A percentile compares a stretch with the other conserved stretches of the same genome.
Evolutionary conservation across 208 protist species (phyloP).

Genomic region (Crithidia brevicula): DNA sequence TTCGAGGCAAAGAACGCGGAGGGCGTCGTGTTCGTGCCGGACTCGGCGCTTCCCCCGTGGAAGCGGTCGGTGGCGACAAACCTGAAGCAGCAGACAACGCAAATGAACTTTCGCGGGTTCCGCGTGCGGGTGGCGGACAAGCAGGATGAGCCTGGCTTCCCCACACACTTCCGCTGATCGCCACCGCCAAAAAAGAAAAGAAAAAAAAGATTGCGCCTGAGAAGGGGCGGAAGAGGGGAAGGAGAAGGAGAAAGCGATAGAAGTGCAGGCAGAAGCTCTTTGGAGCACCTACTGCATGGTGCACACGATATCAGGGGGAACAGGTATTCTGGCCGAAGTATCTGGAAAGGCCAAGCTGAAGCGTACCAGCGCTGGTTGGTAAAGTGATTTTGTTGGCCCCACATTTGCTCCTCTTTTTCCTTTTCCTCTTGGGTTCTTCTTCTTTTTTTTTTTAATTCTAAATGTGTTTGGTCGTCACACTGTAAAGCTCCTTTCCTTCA

Average conservation of each 20-base stretch:
- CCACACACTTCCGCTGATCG: slow-evolving; percentile 77
- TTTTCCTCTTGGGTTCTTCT: too few relatives aligned
- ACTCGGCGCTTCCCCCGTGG: slow-evolving; percentile 74
- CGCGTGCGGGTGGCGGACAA: slow-evolving; percentile 73
- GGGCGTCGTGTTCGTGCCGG: slow-evolving; percentile 80
- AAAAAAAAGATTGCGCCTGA: slow-evolving; percentile 1
- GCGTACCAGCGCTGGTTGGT: too few relatives aligned
- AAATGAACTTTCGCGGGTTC: slow-evolving; percentile 75
- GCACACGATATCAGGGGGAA: too few relatives aligned
- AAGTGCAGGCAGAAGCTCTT: too few relatives aligned
- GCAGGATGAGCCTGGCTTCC: slow-evolving; percentile 87
- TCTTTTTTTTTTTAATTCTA: background rate
- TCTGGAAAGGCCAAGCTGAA: too few relatives aligned
- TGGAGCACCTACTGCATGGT: too few relatives aligned
- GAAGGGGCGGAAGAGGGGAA: too few relatives aligned
- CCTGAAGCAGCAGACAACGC: slow-evolving; percentile 28
- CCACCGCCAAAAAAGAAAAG: background rate
- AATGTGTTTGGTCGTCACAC: too few relatives aligned
- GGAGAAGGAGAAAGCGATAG: too few relatives aligned
- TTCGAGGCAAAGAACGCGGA: slow-evolving; percentile 75
- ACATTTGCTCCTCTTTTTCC: background rate
- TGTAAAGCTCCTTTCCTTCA: too few relatives aligned
- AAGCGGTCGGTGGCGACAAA: slow-evolving; percentile 58
- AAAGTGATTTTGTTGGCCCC: background rate
- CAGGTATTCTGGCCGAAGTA: too few relatives aligned